phyloP scores from a whole-genome alignment of 371 early-diverging fungal genomes.

The Syncephalastrum contaminatum region DNA sequence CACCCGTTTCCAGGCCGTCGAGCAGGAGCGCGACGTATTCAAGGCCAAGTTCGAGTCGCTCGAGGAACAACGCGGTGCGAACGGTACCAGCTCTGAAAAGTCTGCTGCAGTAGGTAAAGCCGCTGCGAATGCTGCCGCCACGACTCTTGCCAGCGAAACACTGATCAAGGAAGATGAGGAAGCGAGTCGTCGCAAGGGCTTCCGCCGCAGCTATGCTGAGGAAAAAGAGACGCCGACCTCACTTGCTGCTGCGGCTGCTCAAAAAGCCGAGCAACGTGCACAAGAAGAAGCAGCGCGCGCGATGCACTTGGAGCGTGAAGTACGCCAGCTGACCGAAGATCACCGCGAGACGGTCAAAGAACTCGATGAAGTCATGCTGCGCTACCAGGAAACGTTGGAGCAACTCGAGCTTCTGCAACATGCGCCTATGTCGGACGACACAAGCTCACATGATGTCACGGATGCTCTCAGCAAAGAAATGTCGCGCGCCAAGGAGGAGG shows the following conservation, averaged over 20 bases:
- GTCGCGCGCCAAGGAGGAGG: slow-evolving; percentile 35
- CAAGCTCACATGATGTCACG: not conserved
- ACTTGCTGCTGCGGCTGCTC: slow-evolving; percentile 15
- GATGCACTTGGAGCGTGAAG: slow-evolving; percentile 16
- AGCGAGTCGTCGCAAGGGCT: slow-evolving; percentile 3
- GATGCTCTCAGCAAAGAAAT: slow-evolving; percentile 35
- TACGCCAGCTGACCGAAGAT: slow-evolving; percentile 26
- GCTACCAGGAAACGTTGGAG: slow-evolving; percentile 40
- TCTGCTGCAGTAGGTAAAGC: too few relatives aligned
- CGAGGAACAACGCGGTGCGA: too few relatives aligned
- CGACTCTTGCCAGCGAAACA: not conserved
- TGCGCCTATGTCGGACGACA: slow-evolving; percentile 4
- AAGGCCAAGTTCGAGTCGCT: slow-evolving; percentile 8
- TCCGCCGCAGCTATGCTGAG: slow-evolving; percentile 31
- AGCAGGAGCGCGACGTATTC: slow-evolving; percentile 31
- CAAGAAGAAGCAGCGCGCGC: slow-evolving; percentile 21
- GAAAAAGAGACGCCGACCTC: slow-evolving; percentile 34
- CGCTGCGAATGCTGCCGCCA: too few relatives aligned
- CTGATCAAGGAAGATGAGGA: slow-evolving; percentile 6
- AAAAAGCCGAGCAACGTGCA: slow-evolving; percentile 15
- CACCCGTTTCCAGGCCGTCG: slow-evolving; percentile 15
- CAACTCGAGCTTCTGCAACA: slow-evolving; percentile 18
- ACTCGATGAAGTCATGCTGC: slow-evolving; percentile 33
- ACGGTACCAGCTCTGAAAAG: too few relatives aligned
- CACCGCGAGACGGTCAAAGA: slow-evolving; percentile 37